Evolutionary conservation across 805 yeast species (phyloP).

Genomic region (Starmerella khaoyaiensis): DNA sequence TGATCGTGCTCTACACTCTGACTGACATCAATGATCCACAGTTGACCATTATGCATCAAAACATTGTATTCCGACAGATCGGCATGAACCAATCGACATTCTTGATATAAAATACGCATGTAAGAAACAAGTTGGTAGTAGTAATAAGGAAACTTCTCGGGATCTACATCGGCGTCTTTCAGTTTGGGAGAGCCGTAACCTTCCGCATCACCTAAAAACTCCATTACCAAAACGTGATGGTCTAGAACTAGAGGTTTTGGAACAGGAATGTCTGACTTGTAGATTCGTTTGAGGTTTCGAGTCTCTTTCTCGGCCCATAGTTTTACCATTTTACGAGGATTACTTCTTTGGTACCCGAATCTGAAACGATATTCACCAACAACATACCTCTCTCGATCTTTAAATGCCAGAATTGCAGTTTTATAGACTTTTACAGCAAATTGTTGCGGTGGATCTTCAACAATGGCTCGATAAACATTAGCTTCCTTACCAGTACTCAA

Average conservation of each 20-base stretch:
- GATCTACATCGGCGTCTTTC: constrained; percentile 62
- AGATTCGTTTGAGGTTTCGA: constrained; percentile 73
- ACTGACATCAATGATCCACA: constrained; percentile 89
- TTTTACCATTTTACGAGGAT: constrained; percentile 94
- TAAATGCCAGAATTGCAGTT: constrained; percentile 92
- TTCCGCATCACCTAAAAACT: constrained; percentile 57
- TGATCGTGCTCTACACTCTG: constrained; percentile 97
- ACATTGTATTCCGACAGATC: constrained; percentile 93
- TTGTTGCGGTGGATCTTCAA: constrained; percentile 18
- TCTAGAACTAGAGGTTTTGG: constrained; percentile 86
- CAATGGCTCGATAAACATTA: constrained; percentile 76
- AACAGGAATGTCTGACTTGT: constrained; percentile 70
- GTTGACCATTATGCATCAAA: constrained; percentile 55
- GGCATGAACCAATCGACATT: constrained; percentile 87
- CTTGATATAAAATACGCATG: constrained; percentile 77
- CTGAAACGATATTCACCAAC: constrained; percentile 92
- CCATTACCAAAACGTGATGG: constrained; percentile 90
- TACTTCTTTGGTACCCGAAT: constrained; percentile 68
- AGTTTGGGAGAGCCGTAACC: constrained; percentile 88
- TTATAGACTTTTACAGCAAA: constrained; percentile 86
- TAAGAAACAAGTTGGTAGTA: constrained; percentile 71
- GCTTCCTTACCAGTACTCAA: constrained; percentile 96
- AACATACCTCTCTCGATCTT: constrained; percentile 90
- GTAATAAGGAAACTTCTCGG: constrained; percentile 45
- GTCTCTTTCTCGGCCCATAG: constrained; percentile 98